Evolutionary conservation across 2,329 filamentous ascomycete genomes (phyloP).

Genomic region (Lasiodiplodia sp.): DNA sequence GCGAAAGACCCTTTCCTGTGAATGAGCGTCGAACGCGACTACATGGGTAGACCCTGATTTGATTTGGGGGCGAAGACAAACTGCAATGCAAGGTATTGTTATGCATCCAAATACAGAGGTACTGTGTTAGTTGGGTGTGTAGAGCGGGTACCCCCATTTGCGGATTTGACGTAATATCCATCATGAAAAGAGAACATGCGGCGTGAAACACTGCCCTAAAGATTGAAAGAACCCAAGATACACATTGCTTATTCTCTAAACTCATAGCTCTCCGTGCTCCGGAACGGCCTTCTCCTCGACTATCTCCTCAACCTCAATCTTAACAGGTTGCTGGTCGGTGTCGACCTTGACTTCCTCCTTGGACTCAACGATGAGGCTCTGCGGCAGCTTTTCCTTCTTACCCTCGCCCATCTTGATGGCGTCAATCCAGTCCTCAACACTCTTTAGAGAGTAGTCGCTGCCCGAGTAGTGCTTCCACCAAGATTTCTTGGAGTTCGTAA

Average conservation of each 20-base stretch:
- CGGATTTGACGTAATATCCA: too few species aligned
- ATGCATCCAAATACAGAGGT: too few species aligned
- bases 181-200: too few species aligned
- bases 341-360: conserved; percentile 37
- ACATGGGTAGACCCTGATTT: not conserved
- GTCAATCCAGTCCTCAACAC: conserved; percentile 87
- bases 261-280: conserved; percentile 41
- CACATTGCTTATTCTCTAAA: not conserved
- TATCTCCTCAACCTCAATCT: conserved; percentile 45
- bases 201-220: too few species aligned
- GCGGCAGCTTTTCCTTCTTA: conserved; percentile 73
- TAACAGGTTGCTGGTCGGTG: conserved; percentile 40
- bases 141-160: too few species aligned
- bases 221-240: not conserved
- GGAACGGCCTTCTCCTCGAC: conserved; percentile 33
- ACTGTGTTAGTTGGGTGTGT: too few species aligned
- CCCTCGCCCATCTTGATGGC: conserved; percentile 89
- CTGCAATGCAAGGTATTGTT: too few species aligned
- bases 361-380: conserved; percentile 49
- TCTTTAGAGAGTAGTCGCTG: conserved; percentile 62
- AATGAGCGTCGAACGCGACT: too few species aligned
- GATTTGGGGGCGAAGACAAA: too few species aligned
- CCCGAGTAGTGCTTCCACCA: conserved; percentile 84
- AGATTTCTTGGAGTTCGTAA: conserved; percentile 80
- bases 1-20: too few species aligned